Base-by-base conservation (phyloP, 2,329 filamentous ascomycete genomes). In the Emmonsiellopsis sp. region DNA sequence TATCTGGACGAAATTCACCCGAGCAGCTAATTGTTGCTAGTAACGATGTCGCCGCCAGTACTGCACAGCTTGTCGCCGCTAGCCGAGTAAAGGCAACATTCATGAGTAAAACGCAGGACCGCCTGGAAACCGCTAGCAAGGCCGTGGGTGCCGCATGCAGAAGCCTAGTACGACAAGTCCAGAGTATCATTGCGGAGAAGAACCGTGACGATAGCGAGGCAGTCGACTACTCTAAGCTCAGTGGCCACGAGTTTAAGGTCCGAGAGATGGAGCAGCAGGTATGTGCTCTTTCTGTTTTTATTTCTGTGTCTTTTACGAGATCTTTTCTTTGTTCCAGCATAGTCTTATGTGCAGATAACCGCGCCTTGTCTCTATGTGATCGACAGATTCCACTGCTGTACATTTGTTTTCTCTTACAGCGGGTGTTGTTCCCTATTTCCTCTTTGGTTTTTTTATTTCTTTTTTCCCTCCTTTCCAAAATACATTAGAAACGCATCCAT, bases 231-330 rank as follows among this genome's bases (percentile, higher is more conserved):
- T 78, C 80, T 43, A 88, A 90, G 74, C 76, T 98, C 46, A 91
- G 88, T 57, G 84, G 86, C 34, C 92, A 96, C 71, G 93, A 98
- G 74, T 97, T 98, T 78, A 98, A 98, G 80, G 90, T 96, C 50
- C 82, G 86, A 63, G 91, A 98, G 75, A 98, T 98, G 93, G 93
- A 98, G 75, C 93, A 98, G 68, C 93, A 98, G 87, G 91, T 95
- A 78, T 63, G 80, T 78, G 49, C 53, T 21, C 37, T 36, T 44
- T 48, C 40, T 27, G 42, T 42, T 32, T 54, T 37, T 27, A 13
- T 14, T 32, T 31, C 43, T 42, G 47, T 58, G 36, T n/a, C 11
- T 53, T 32, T 40, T 32, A 31, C 13, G n/a, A 37, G 8, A 14
- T 31, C 32, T n/a, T 55, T 33, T 53, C 44, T 48, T 21, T 51